phyloP scores from a whole-genome alignment of 73 alveolate genomes.

The Stentor coeruleus region DNA sequence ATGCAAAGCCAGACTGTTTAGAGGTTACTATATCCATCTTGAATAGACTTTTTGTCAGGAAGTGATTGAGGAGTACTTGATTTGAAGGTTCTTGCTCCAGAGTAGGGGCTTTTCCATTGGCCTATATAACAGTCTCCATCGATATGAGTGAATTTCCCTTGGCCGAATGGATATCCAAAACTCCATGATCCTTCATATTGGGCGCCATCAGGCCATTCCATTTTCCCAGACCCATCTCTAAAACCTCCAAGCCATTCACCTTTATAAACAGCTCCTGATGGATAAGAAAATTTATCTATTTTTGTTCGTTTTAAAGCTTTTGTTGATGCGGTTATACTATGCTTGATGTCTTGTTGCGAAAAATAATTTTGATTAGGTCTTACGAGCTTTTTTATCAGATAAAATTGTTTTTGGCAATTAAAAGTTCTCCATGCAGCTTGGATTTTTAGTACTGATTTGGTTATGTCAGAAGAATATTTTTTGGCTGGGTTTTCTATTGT shows the following conservation, averaged over 20 bases:
- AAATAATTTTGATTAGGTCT: background rate
- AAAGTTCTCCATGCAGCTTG: background rate
- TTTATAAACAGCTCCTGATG: conserved; percentile 28
- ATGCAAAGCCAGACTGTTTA: conserved; percentile 6
- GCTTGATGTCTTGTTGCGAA: background rate
- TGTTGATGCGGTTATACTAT: background rate
- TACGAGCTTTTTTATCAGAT: background rate
- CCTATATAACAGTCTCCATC: background rate
- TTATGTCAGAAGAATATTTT: background rate
- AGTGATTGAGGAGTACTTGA: background rate
- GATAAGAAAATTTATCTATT: too few species aligned
- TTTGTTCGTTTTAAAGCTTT: conserved; percentile 2
- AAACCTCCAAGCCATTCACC: conserved; percentile 52
- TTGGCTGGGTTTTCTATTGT: background rate
- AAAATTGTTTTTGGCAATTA: background rate
- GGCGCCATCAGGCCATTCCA: conserved; percentile 36
- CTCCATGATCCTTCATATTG: background rate
- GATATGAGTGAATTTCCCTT: background rate
- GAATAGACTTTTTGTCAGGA: background rate
- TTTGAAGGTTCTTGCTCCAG: conserved; percentile 28
- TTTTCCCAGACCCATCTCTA: conserved; percentile 41
- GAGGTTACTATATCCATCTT: conserved; percentile 9
- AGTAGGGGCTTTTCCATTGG: background rate
- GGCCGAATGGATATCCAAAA: conserved; percentile 8
- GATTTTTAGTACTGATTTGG: background rate